These are phyloP conservation scores for Aspergillus arachidicola DNA, from an alignment of 2,329 filamentous ascomycete species.

Conservation along the genomic window DNA sequence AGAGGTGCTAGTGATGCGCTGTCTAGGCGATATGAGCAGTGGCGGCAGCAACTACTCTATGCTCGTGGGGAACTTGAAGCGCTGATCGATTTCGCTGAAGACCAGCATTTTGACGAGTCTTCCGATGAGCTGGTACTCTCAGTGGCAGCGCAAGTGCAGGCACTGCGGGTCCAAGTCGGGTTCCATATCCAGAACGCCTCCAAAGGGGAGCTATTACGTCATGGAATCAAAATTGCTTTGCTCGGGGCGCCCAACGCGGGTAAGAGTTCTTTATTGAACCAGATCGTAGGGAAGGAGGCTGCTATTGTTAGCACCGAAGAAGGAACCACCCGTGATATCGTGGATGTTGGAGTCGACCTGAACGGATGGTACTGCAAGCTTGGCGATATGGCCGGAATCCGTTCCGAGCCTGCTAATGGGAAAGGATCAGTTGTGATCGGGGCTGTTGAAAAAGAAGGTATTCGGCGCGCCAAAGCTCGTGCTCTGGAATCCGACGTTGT, in stretches of 20 bases:
- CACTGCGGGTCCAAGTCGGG: conserved; percentile 64
- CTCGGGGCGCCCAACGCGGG: conserved; percentile 91
- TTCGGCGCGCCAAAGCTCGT: conserved; percentile 78
- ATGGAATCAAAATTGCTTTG: conserved; percentile 82
- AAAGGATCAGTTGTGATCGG: conserved; percentile 56
- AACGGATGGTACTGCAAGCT: conserved; percentile 90
- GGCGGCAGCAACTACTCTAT: conserved; percentile 75
- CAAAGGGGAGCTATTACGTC: conserved; percentile 78
- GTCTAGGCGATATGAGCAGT: conserved; percentile 75
- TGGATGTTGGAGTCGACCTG: conserved; percentile 88
- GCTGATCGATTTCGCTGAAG: conserved; percentile 94
- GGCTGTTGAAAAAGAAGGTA: conserved; percentile 83
- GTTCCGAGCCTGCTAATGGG: conserved; percentile 45
- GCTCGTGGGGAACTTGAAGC: conserved; percentile 92
- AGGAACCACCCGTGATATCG: conserved; percentile 89
- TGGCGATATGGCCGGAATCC: conserved; percentile 89
- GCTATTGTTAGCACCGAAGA: conserved; percentile 93
- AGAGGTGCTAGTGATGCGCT: conserved; percentile 72
- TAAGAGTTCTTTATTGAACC: conserved; percentile 91
- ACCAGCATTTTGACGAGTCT: conserved; percentile 94
- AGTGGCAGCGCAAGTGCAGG: conserved; percentile 66
- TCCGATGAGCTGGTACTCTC: conserved; percentile 70
- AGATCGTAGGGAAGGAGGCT: conserved; percentile 85
- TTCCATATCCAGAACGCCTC: conserved; percentile 76
- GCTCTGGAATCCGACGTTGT: conserved; percentile 84